phyloP scores from a whole-genome alignment of 2,329 filamentous ascomycete species.

The Aureobasidium melanogenum region DNA sequence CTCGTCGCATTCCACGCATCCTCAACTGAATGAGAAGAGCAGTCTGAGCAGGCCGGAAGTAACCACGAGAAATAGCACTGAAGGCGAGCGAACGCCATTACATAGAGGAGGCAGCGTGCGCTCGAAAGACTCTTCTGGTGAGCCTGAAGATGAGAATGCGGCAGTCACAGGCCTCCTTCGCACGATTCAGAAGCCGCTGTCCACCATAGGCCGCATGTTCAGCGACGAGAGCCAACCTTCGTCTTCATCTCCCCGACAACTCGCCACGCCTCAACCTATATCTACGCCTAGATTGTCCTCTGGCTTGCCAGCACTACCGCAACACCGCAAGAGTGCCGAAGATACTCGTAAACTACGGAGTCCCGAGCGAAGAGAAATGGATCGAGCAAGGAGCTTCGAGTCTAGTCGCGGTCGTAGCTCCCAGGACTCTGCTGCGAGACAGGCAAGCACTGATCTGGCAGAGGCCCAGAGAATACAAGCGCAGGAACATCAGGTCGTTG shows the following conservation, averaged over 20 bases:
- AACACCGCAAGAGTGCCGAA: slow-evolving; percentile 19
- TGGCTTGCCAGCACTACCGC: slow-evolving; percentile 32
- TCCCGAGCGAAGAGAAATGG: slow-evolving; percentile 40
- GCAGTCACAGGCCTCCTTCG: slow-evolving; percentile 78
- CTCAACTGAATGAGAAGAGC: slow-evolving; percentile 38
- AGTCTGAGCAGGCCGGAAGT: slow-evolving; percentile 46
- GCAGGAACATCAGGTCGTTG: slow-evolving; percentile 80
- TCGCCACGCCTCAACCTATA: slow-evolving; percentile 38
- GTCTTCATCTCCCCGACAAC: slow-evolving; percentile 24
- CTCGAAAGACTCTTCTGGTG: not conserved
- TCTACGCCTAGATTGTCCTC: slow-evolving; percentile 44
- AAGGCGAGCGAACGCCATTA: slow-evolving; percentile 51
- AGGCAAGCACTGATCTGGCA: slow-evolving; percentile 82
- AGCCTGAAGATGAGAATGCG: slow-evolving; percentile 50
- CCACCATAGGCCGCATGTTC: slow-evolving; percentile 90
- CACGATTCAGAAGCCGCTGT: slow-evolving; percentile 83
- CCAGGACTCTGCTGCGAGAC: slow-evolving; percentile 79
- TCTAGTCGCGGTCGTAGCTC: not conserved
- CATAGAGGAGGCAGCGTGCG: slow-evolving; percentile 31
- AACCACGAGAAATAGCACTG: slow-evolving; percentile 51
- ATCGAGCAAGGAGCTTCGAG: slow-evolving; percentile 21
- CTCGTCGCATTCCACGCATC: slow-evolving; percentile 23
- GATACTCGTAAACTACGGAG: slow-evolving; percentile 15
- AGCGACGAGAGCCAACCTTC: slow-evolving; percentile 50
- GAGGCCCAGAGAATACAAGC: slow-evolving; percentile 76